These are phyloP conservation scores for Curvularia verruculosa DNA, from an alignment of 2,329 filamentous ascomycete genomes.

Conservation along the genomic window DNA sequence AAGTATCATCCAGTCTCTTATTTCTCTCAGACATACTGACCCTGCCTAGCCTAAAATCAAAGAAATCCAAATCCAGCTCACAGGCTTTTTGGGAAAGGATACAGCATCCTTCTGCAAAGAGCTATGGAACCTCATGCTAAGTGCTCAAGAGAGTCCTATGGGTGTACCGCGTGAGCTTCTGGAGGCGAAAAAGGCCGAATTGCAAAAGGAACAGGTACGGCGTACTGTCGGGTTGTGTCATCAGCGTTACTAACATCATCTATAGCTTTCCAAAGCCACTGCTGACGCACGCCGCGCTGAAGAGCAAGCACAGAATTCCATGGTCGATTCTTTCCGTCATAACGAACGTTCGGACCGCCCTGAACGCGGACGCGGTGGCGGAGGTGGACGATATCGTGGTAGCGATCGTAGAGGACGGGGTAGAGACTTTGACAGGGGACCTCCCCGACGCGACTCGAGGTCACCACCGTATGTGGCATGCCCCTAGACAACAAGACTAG, in stretches of 20 bases:
- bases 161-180: conserved; percentile 93
- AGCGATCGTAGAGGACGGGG: conserved; percentile 47
- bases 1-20: conserved; percentile 48
- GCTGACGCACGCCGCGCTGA: conserved; percentile 76
- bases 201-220: conserved; percentile 89
- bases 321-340: conserved; percentile 70
- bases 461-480: conserved; percentile 53
- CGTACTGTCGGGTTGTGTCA: background rate
- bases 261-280: conserved; percentile 81
- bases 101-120: conserved; percentile 89
- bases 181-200: conserved; percentile 93
- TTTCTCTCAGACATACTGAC: conserved; percentile 14
- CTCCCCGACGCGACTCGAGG: conserved; percentile 55
- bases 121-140: conserved; percentile 88
- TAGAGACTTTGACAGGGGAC: conserved; percentile 55
- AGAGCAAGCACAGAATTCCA: conserved; percentile 67
- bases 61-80: conserved; percentile 89
- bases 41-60: conserved; percentile 85
- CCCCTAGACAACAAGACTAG: background rate
- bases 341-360: conserved; percentile 60
- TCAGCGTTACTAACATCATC: conserved; percentile 26
- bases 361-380: conserved; percentile 53
- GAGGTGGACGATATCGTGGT: conserved; percentile 57
- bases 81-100: conserved; percentile 93
- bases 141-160: conserved; percentile 84